These are phyloP conservation scores for Globisporangium okanoganense DNA, from an alignment of 352 stramenopile genomes.

Conservation along the genomic window DNA sequence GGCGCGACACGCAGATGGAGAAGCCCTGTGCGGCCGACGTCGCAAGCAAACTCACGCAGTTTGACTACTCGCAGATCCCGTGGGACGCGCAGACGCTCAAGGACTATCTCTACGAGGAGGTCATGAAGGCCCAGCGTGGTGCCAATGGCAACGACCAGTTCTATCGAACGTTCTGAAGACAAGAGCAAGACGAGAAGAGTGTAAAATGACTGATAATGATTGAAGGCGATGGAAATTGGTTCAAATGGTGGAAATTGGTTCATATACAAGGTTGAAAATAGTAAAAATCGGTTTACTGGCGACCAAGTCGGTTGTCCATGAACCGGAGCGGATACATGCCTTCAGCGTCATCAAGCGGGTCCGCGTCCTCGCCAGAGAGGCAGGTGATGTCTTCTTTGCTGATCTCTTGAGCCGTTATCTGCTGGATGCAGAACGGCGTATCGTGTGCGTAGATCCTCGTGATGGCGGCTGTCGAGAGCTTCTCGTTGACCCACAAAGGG, in stretches of 20 bases:
- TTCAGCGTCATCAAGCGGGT: conserved; percentile 3
- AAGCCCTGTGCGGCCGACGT: conserved; percentile 48
- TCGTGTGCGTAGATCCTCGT: conserved; percentile 24
- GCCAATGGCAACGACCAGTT: conserved; percentile 1
- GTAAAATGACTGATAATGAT: conserved; percentile 2
- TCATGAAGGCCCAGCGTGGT: conserved; percentile 59
- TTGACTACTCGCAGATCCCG: conserved; percentile 71
- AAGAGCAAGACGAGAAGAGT: background rate
- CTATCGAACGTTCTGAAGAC: background rate
- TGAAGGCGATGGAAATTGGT: background rate
- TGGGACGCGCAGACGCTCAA: conserved; percentile 75
- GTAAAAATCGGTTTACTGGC: background rate
- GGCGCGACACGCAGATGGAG: conserved; percentile 66
- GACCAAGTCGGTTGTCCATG: conserved; percentile 7
- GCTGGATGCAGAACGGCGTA: conserved; percentile 27
- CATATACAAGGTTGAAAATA: background rate
- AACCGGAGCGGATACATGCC: conserved; percentile 21
- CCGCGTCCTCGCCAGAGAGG: conserved; percentile 1
- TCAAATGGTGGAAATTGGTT: background rate
- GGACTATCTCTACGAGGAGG: conserved; percentile 76
- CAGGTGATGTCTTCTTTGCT: background rate
- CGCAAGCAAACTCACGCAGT: conserved; percentile 51
- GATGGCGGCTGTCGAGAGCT: conserved; percentile 14
- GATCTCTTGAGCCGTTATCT: background rate
- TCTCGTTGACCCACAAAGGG: conserved; percentile 25